A percentile compares a stretch with the other conserved stretches of the same genome.
These are phyloP conservation scores for Alternaria arbusti DNA, from an alignment of 2,329 filamentous ascomycete genomes.

Conservation along the genomic window DNA sequence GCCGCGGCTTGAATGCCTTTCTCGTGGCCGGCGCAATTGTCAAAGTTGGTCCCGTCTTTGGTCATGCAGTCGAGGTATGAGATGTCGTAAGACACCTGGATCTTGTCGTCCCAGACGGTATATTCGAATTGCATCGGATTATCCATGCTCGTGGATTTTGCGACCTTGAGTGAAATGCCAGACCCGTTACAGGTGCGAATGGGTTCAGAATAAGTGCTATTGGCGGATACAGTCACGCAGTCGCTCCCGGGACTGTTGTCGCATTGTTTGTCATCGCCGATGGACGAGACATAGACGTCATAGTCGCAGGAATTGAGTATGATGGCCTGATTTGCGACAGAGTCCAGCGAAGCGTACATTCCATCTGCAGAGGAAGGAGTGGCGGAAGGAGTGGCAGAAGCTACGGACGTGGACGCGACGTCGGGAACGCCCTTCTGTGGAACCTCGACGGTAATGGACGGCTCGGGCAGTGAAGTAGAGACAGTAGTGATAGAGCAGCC, in stretches of 20 bases:
- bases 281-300: constrained; percentile 21
- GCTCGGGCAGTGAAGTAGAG: not conserved
- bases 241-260: not conserved
- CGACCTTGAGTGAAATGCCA: constrained; percentile 20
- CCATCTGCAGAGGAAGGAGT: no score
- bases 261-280: constrained; percentile 10
- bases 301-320: constrained; percentile 28
- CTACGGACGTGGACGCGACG: not conserved
- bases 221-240: constrained; percentile 1
- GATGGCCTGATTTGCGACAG: constrained; percentile 8
- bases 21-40: constrained; percentile 17
- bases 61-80: constrained; percentile 22
- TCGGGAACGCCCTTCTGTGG: not conserved
- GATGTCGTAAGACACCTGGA: constrained; percentile 19
- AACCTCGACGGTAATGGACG: not conserved
- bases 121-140: constrained; percentile 25
- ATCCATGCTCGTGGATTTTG: constrained; percentile 2
- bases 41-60: constrained; percentile 11
- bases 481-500: no score
- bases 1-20: constrained; percentile 20
- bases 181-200: constrained; percentile 9
- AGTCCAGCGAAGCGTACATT: constrained; percentile 9
- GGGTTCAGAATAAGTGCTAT: constrained; percentile 11
- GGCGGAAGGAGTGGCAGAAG: not conserved
- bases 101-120: constrained; percentile 11